A percentile compares a stretch with the other conserved stretches of the same genome.
These are phyloP conservation scores for Talaromyces funiculosus DNA, from an alignment of 2,329 filamentous ascomycete species.

Conservation along the genomic window DNA sequence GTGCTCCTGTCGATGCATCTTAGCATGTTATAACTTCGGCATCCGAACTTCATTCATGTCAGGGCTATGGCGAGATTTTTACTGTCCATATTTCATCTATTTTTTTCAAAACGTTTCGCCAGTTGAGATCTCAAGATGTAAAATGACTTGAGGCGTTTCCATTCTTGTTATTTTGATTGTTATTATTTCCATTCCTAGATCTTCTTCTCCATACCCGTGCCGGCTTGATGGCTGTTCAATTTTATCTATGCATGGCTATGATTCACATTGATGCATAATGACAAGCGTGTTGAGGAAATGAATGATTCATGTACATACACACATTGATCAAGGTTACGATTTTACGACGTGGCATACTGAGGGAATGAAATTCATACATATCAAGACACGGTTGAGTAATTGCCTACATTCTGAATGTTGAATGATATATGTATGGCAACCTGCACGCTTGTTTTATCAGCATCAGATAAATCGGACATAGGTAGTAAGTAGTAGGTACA, in stretches of 20 bases:
- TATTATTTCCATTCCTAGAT: not conserved
- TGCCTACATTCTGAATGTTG: no score
- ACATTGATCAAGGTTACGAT: not conserved
- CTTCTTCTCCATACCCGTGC: not conserved
- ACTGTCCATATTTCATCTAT: not conserved
- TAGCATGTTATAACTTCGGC: not conserved
- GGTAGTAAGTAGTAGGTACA: not conserved
- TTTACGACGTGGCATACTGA: not conserved
- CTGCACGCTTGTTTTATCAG: not conserved
- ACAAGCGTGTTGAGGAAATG: not conserved
- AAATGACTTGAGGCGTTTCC: not conserved
- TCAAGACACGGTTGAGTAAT: no score
- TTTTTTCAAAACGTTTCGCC: not conserved
- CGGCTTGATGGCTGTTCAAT: not conserved
- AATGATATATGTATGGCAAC: no score
- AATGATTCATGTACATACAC: not conserved
- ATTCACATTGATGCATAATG: no score
- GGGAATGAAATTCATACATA: not conserved
- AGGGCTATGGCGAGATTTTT: not conserved
- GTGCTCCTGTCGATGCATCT: not conserved
- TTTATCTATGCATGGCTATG: not conserved
- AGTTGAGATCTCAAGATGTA: not conserved
- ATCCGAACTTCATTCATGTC: not conserved
- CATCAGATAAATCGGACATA: not conserved
- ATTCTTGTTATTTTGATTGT: not conserved